Percentiles rank a stretch among this genome's conserved stretches.
Evolutionary conservation across 208 protist species (phyloP).

Genomic region (Zelonia costaricensis): DNA sequence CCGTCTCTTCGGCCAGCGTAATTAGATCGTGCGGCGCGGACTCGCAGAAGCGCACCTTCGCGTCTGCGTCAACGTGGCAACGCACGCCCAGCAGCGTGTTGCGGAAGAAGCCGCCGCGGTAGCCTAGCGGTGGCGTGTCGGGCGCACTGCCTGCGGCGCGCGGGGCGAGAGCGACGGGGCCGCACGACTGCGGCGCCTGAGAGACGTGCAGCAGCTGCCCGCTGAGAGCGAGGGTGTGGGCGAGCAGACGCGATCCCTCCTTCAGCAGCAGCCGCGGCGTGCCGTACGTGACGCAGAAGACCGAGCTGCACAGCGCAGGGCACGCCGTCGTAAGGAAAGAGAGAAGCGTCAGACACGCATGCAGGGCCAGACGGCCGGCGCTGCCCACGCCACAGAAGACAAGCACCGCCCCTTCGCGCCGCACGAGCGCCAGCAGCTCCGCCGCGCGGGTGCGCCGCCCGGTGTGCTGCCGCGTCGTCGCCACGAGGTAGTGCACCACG

Average conservation of each 20-base stretch:
- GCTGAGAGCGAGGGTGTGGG: constrained; percentile 38
- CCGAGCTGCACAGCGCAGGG: constrained; percentile 8
- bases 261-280: constrained; percentile 38
- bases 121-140: constrained; percentile 10
- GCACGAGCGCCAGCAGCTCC: constrained; percentile 26
- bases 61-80: not conserved
- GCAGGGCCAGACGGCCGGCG: constrained; percentile 33
- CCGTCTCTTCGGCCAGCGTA: constrained; percentile 14
- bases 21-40: constrained; percentile 5
- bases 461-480: constrained; percentile 9
- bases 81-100: constrained; percentile 26
- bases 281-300: constrained; percentile 69
- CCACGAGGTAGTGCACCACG: constrained; percentile 17
- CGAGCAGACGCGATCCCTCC: constrained; percentile 27
- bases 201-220: constrained; percentile 42
- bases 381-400: constrained; percentile 63
- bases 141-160: constrained; percentile 1
- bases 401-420: constrained; percentile 29
- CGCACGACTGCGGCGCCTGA: not conserved
- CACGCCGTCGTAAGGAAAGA: constrained; percentile 25
- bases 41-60: not conserved
- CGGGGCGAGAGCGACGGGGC: constrained; percentile 1
- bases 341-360: constrained; percentile 41
- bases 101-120: constrained; percentile 22
- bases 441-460: constrained; percentile 20